Base-by-base conservation (phyloP, 2,329 filamentous ascomycete genomes). In the Colletotrichum chrysophilum region DNA sequence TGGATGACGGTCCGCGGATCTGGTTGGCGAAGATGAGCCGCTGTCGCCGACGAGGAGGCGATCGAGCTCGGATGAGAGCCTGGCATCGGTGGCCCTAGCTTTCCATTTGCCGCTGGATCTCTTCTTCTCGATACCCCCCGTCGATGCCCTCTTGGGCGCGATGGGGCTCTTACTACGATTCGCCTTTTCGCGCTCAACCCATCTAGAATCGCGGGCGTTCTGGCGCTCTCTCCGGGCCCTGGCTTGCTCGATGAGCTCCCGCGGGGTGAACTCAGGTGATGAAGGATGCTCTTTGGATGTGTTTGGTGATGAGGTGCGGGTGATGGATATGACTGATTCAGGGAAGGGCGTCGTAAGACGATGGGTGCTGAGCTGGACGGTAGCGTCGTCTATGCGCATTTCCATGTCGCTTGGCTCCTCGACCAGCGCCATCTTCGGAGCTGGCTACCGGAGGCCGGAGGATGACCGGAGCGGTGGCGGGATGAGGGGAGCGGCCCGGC, bases 1-100 rank as follows among this genome's bases (percentile, higher is more conserved):
- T 1, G 73, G 64, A 10, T 67, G 34, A 21, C 48, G 48, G 26
- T 71, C 38, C 7, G 14, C 26, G 18, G 7, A 30, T n/a, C n/a
- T 65, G 30, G 2, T 6, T 10, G 8, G 43, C 13, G 3, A 7
- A 12, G 21, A 18, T 30, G 55, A 13, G 14, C 24, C 43, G 43
- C 43, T 36, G 7, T 76, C 65, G 36, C 70, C 70, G 18, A 76
- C 56, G 18, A 65, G 70, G 4, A 76, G 58, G 9, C 70, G 64
- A 7, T 76, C 64, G 24, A 76, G 36, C 26, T 68, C 74, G 1
- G 32, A 36, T 5, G 70, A 73, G 21, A 76, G 70, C 8, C n/a
- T 74, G 14, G 43, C 30, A 6, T 76, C 64, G 5, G 64, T 64
- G 16, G 34, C 65, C 7, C 34, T 73, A 30, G n/a, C 30, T 24